Evolutionary conservation across 768 basidiomycete species (phyloP), one percentile per base, ranked within the genome.

Genomic region (Phylloporus scabripes): DNA sequence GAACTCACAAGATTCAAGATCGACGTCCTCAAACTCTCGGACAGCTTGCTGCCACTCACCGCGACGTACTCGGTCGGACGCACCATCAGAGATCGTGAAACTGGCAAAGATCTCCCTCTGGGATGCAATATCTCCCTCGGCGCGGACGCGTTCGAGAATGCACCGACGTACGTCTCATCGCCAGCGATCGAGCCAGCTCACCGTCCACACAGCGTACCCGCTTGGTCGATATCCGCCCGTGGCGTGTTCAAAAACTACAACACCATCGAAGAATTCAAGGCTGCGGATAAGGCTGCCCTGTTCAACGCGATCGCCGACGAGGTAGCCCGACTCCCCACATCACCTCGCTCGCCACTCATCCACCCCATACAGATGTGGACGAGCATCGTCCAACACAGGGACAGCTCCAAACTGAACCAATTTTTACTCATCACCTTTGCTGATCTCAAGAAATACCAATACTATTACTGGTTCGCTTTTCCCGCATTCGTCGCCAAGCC

Each of bases 381-480:
- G 33, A 71, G 75, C 53, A 78, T 84, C 54, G 53, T 73, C 39
- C 62, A 71, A 26, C 77, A 73, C 47, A 76, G 76, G 38, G 74
- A 81, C 52, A 71, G 81, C 0, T 62, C 78, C 5, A 67, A 74
- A 11, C 73, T 97, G 34, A 87, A 78, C 48, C 78, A 78, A 4
- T 97, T 97, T 71, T 74, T 98, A 18, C 74, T 96, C 44, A 87
- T 99, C 58, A 92, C 93, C 0, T 98, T 84, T 58, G 91, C 96
- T 0, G 96, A 99, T 68, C 82, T 99, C 58, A 99, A 98, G 77
- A 97, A 94, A 67, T 97, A 96, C 74, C 87, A 85, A 57, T 98
- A 92, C 64, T 93, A 85, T 61, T 97, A 97, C 69, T 99, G 95
- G 96, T 97, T 97, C 61, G 87, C 89, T 0, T 96, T 97, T 66